Conservation (phyloP, 1,139 yeast genomes). For the Lodderomyces margitis region DNA sequence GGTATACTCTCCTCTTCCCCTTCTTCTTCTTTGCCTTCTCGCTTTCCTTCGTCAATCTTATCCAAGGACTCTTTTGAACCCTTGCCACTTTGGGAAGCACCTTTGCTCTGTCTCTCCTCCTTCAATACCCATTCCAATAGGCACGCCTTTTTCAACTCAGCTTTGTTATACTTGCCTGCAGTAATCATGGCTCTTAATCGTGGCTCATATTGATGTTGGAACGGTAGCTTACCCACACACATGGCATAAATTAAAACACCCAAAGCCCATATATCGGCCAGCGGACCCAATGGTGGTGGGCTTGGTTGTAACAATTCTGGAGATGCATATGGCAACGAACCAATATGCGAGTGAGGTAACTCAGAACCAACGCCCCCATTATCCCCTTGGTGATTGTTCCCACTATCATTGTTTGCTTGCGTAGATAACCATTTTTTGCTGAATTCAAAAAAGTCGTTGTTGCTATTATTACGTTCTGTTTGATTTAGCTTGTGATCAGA, state of each 20-base stretch:
- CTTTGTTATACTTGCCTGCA: conserved; percentile 59
- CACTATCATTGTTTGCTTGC: conserved; percentile 5
- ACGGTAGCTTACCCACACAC: conserved; percentile 74
- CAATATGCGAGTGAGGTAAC: conserved; percentile 68
- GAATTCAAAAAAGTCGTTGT: conserved; percentile 7
- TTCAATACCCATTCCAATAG: conserved; percentile 27
- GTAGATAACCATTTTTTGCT: conserved; percentile 7
- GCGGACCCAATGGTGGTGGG: conserved; percentile 69
- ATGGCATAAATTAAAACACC: conserved; percentile 78
- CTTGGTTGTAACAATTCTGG: conserved; percentile 74
- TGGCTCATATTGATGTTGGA: conserved; percentile 80
- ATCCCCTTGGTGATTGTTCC: conserved; percentile 2
- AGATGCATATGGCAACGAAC: conserved; percentile 89
- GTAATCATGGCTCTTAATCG: conserved; percentile 69
- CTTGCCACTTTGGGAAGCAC: conserved; percentile 4
- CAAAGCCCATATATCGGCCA: conserved; percentile 87
- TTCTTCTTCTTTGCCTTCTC: conserved; percentile 3
- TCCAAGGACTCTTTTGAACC: conserved; percentile 6
- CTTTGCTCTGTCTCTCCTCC: conserved; percentile 15
- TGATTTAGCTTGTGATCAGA: conserved; percentile 2
- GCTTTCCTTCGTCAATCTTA: conserved; percentile 2
- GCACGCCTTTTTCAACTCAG: conserved; percentile 37
- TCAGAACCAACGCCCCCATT: conserved; percentile 28
- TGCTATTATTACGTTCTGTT: background rate
- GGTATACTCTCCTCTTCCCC: conserved; percentile 12